Conservation (phyloP, 192 early-diverging fungal genomes). For the Backusella australiensis region DNA sequence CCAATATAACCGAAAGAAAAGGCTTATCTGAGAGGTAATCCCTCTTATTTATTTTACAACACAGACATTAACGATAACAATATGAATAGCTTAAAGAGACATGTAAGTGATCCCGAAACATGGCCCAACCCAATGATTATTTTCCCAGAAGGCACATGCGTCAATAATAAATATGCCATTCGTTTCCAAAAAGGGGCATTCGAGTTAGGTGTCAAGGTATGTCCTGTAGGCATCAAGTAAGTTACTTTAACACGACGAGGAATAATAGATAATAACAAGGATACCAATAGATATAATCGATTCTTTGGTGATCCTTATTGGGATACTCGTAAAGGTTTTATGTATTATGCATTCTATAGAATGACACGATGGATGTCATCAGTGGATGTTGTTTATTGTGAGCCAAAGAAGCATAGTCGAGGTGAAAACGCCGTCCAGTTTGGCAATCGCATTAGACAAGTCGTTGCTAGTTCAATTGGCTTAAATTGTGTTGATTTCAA, state of each 20-base stretch:
- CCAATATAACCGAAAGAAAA: constrained; percentile 14
- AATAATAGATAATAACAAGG: neutral
- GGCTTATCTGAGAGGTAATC: constrained; percentile 13
- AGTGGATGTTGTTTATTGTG: constrained; percentile 16
- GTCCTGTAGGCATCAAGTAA: constrained; percentile 25
- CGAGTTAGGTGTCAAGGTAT: constrained; percentile 28
- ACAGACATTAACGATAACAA: neutral
- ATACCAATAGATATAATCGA: constrained; percentile 12
- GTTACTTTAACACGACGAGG: neutral
- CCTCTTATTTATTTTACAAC: neutral
- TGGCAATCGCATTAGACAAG: constrained; percentile 11
- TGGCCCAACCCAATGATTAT: constrained; percentile 32
- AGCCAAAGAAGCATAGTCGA: neutral
- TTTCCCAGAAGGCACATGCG: constrained; percentile 33
- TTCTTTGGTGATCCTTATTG: constrained; percentile 21
- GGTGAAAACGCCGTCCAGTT: constrained; percentile 6
- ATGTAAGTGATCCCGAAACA: constrained; percentile 17
- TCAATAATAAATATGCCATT: constrained; percentile 27
- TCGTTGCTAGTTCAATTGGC: constrained; percentile 11
- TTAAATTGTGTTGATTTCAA: constrained; percentile 17
- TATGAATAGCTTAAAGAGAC: constrained; percentile 14
- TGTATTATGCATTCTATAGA: constrained; percentile 29
- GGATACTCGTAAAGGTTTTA: constrained; percentile 29
- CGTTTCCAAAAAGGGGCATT: constrained; percentile 32
- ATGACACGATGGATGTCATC: constrained; percentile 30